These are phyloP conservation scores for Yamadazyma aaseri DNA, from an alignment of 1,139 yeast species.

Conservation along the genomic window DNA sequence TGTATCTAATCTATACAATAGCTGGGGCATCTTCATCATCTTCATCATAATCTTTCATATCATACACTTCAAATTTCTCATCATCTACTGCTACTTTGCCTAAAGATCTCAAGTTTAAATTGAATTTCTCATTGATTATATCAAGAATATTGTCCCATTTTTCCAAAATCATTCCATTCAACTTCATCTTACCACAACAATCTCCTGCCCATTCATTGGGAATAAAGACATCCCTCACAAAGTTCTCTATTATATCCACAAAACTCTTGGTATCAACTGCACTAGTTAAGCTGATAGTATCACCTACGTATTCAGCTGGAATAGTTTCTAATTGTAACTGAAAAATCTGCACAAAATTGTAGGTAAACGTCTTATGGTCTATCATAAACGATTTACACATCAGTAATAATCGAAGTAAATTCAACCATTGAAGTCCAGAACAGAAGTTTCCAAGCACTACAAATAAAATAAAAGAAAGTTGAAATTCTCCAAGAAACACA, in stretches of 20 bases:
- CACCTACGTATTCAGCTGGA: conserved; percentile 26
- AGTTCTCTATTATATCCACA: conserved; percentile 20
- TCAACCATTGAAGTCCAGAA: conserved; percentile 32
- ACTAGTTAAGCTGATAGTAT: conserved; percentile 15
- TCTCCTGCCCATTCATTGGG: conserved; percentile 12
- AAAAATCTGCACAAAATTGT: conserved; percentile 17
- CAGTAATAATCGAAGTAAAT: conserved; percentile 23
- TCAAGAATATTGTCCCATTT: conserved; percentile 18
- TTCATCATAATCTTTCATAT: conserved; percentile 21
- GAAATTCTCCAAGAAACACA: conserved; percentile 25
- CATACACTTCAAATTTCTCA: conserved; percentile 23
- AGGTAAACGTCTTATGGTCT: conserved; percentile 13
- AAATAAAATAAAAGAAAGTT: conserved; percentile 25
- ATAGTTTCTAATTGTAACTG: conserved; percentile 19
- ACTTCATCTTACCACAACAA: conserved; percentile 23
- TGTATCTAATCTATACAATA: conserved; percentile 14
- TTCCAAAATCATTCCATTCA: conserved; percentile 19
- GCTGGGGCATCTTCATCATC: conserved; percentile 32
- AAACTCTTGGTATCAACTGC: conserved; percentile 20
- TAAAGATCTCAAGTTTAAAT: conserved; percentile 16
- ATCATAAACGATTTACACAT: conserved; percentile 18
- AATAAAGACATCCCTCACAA: conserved; percentile 18
- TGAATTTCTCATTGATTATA: conserved; percentile 15
- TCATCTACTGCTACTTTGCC: conserved; percentile 15
- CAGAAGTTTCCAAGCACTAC: conserved; percentile 29